Conservation (phyloP, 202 grass and related monocot genomes). For the Schoenoplectus triqueter region DNA sequence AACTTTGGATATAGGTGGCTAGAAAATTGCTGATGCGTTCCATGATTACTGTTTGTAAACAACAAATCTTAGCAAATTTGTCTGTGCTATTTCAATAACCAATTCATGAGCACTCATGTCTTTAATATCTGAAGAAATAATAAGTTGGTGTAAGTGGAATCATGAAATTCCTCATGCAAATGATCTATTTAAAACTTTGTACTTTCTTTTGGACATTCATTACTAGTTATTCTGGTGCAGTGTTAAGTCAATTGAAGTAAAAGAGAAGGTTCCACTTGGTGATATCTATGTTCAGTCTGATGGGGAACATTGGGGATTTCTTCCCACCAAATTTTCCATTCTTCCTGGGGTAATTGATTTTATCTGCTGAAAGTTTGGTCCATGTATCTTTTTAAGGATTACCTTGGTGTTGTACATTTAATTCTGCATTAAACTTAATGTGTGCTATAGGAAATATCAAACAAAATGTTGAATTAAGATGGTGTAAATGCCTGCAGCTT, state of each 20-base stretch:
- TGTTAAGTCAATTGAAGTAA: slow-evolving; percentile 80
- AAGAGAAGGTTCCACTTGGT: slow-evolving; percentile 48
- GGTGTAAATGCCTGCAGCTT: neutral
- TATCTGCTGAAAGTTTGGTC: slow-evolving; percentile 52
- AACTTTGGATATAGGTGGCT: neutral
- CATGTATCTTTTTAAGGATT: neutral
- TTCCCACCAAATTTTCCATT: slow-evolving; percentile 73
- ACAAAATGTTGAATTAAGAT: neutral
- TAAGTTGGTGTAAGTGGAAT: neutral
- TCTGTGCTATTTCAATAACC: neutral
- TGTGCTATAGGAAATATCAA: neutral
- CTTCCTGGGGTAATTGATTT: slow-evolving; percentile 72
- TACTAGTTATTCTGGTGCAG: slow-evolving; percentile 42
- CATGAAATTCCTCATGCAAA: neutral
- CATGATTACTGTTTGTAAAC: neutral
- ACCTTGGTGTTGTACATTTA: neutral
- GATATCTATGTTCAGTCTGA: slow-evolving; percentile 85
- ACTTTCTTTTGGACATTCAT: slow-evolving; percentile 28
- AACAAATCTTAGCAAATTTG: slow-evolving; percentile 9
- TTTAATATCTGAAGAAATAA: slow-evolving; percentile 11
- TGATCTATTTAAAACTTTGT: neutral
- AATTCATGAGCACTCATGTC: neutral
- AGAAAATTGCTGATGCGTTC: slow-evolving; percentile 3
- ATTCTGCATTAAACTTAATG: slow-evolving; percentile 16
- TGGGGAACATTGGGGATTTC: slow-evolving; percentile 86